These are phyloP conservation scores for Phytophthora europaea DNA, from an alignment of 352 stramenopile genomes.

Conservation along the genomic window DNA sequence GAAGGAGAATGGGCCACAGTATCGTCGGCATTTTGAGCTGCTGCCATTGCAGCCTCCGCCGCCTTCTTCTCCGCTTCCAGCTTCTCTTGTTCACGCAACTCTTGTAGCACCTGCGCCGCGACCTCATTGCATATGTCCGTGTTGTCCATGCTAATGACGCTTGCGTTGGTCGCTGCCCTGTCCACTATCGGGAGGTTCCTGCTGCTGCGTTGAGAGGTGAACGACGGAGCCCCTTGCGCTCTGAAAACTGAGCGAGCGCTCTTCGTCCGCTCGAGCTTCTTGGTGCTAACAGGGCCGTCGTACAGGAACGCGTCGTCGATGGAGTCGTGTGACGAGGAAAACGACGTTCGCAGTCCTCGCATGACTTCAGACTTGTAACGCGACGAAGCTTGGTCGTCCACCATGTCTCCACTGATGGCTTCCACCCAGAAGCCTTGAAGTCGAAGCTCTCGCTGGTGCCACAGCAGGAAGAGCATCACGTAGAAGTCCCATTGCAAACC, in stretches of 20 bases:
- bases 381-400: slow-evolving; percentile 38
- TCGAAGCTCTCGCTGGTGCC: slow-evolving; percentile 84
- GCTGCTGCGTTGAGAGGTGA: slow-evolving; percentile 36
- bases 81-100: slow-evolving; percentile 59
- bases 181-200: slow-evolving; percentile 17
- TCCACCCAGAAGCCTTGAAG: slow-evolving; percentile 82
- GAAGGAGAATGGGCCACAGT: slow-evolving; percentile 37
- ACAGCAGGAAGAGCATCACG: slow-evolving; percentile 80
- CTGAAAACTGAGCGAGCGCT: slow-evolving; percentile 20
- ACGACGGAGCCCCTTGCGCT: slow-evolving; percentile 11
- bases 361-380: slow-evolving; percentile 62
- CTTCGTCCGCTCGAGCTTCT: slow-evolving; percentile 29
- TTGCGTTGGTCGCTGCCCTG: slow-evolving; percentile 34
- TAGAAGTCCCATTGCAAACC: slow-evolving; percentile 91
- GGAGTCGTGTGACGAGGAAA: slow-evolving; percentile 76
- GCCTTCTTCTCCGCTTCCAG: slow-evolving; percentile 45
- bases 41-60: slow-evolving; percentile 21
- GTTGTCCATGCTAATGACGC: slow-evolving; percentile 42
- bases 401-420: slow-evolving; percentile 21
- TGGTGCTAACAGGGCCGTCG: slow-evolving; percentile 22
- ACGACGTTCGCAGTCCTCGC: slow-evolving; percentile 49
- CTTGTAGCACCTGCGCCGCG: slow-evolving; percentile 55
- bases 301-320: slow-evolving; percentile 78
- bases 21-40: slow-evolving; percentile 5
- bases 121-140: slow-evolving; percentile 48